Evolutionary conservation across 257 asterid species (phyloP).

Genomic region (Solanum habrochaites): DNA sequence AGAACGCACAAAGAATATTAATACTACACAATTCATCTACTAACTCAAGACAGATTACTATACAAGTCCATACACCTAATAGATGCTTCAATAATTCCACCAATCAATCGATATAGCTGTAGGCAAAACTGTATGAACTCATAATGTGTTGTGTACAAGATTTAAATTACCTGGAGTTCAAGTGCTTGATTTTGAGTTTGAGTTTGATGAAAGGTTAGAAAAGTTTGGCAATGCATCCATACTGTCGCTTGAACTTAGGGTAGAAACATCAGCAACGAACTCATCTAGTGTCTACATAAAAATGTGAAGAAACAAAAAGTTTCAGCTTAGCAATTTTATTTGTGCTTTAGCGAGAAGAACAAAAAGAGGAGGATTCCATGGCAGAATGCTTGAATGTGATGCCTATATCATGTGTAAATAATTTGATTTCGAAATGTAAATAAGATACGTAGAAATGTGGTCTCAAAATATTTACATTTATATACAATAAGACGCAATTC

Average conservation of each 20-base stretch:
- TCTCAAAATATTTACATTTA: not conserved
- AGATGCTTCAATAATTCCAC: not conserved
- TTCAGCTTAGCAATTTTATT: not conserved
- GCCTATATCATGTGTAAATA: not conserved
- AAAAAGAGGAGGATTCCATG: not conserved
- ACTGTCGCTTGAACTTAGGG: not conserved
- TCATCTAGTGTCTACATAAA: constrained; percentile 3
- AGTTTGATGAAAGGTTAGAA: not conserved
- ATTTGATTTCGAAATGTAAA: not conserved
- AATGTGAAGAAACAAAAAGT: not conserved
- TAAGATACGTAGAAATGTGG: not conserved
- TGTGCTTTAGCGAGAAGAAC: not conserved
- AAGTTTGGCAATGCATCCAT: not conserved
- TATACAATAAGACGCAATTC: not conserved
- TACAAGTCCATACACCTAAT: not conserved
- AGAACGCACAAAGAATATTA: not conserved
- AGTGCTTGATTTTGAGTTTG: not conserved
- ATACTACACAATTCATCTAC: not conserved
- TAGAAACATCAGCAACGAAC: not conserved
- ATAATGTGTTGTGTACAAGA: not conserved
- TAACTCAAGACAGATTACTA: not conserved
- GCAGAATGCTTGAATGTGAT: not conserved
- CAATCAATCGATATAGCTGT: not conserved
- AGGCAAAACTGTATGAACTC: not conserved
- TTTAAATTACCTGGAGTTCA: not conserved